These are phyloP conservation scores for Aspergillus pseudoglaucus DNA, from an alignment of 2,329 filamentous ascomycete species.

Conservation along the genomic window DNA sequence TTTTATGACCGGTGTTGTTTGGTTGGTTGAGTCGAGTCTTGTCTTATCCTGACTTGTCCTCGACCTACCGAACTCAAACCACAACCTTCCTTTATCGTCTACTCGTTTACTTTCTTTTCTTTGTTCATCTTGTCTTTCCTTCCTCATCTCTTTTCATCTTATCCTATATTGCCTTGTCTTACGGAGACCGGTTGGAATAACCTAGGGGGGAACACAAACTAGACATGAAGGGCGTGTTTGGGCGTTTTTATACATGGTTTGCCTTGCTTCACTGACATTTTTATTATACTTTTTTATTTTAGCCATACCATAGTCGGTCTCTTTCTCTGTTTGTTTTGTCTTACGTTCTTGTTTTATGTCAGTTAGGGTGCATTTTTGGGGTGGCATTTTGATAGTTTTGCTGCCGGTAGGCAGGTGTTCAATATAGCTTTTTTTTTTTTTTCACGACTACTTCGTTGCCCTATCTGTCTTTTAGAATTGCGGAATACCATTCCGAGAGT, in stretches of 20 bases:
- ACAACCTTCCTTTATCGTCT: too few relatives aligned
- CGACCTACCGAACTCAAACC: too few relatives aligned
- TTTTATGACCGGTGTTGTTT: slow-evolving; percentile 19
- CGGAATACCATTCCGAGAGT: too few relatives aligned
- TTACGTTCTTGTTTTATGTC: not conserved
- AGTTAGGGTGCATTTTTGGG: not conserved
- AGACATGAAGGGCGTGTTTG: slow-evolving; percentile 1
- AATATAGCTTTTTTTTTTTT: too few relatives aligned
- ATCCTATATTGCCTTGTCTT: slow-evolving; percentile 2
- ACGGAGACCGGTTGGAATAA: not conserved
- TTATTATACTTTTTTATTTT: not conserved
- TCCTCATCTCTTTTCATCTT: slow-evolving; percentile 4
- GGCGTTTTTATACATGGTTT: slow-evolving; percentile 1
- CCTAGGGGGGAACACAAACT: too few relatives aligned
- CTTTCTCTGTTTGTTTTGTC: slow-evolving; percentile 1
- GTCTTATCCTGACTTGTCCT: too few relatives aligned
- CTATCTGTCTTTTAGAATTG: too few relatives aligned
- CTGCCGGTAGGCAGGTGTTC: too few relatives aligned
- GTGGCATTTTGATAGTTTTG: too few relatives aligned
- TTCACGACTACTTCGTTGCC: too few relatives aligned
- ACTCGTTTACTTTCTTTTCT: too few relatives aligned
- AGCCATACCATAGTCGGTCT: not conserved
- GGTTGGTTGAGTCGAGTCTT: not conserved
- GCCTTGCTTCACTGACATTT: slow-evolving; percentile 1
- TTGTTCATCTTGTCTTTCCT: slow-evolving; percentile 1